Evolutionary conservation across 2,329 filamentous ascomycete genomes (phyloP).

Genomic region (Onygenales sp.): DNA sequence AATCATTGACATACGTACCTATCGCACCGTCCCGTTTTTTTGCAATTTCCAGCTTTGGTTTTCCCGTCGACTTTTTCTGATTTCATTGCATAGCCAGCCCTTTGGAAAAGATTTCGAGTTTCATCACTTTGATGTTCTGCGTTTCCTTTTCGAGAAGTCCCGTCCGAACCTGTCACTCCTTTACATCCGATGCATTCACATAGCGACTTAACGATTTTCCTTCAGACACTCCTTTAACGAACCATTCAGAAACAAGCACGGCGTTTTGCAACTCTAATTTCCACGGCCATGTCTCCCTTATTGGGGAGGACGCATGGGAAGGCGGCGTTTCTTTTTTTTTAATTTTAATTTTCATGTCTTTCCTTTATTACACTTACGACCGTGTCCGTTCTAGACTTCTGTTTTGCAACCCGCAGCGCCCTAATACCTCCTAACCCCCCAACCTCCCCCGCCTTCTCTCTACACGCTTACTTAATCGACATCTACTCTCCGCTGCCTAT

Average conservation of each 20-base stretch:
- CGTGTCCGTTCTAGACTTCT: neutral
- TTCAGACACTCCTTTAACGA: constrained; percentile 23
- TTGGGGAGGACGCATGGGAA: constrained; percentile 7
- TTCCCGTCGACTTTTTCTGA: neutral
- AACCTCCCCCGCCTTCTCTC: neutral
- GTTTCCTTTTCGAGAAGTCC: constrained; percentile 1
- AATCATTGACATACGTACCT: neutral
- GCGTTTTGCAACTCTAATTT: constrained; percentile 5
- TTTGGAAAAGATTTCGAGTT: neutral
- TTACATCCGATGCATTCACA: constrained; percentile 12
- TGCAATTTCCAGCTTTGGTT: neutral
- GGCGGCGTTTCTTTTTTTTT: neutral
- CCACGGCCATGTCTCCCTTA: neutral
- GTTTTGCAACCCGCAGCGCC: neutral
- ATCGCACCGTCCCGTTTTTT: neutral
- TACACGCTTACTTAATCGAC: neutral
- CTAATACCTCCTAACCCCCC: neutral
- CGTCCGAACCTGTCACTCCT: constrained; percentile 11
- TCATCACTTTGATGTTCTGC: constrained; percentile 5
- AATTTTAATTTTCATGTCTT: neutral
- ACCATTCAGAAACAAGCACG: constrained; percentile 15
- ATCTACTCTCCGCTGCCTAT: neutral
- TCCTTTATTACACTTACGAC: neutral
- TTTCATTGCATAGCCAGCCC: constrained; percentile 1
- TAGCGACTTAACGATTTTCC: constrained; percentile 16